These are phyloP conservation scores for Leccinum brunneo-olivaceum DNA, from an alignment of 1,284 basidiomycete species.

Conservation along the genomic window DNA sequence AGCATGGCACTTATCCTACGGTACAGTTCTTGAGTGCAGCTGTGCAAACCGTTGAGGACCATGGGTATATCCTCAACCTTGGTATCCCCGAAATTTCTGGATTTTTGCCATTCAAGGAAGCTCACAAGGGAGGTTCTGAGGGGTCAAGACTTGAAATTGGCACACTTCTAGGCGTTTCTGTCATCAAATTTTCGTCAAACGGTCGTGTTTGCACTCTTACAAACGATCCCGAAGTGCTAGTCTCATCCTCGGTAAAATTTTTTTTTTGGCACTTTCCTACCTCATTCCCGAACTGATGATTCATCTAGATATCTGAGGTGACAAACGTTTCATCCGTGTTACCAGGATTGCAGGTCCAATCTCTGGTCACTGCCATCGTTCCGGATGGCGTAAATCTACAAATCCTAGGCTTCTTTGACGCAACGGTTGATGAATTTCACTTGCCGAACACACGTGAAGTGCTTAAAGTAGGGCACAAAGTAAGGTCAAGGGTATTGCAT, in stretches of 20 bases:
- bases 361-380: slow-evolving; percentile 76
- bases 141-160: slow-evolving; percentile 56
- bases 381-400: slow-evolving; percentile 83
- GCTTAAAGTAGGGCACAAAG: slow-evolving; percentile 79
- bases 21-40: slow-evolving; percentile 66
- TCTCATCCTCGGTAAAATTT: slow-evolving; percentile 45
- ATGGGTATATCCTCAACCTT: slow-evolving; percentile 88
- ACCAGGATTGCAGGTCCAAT: slow-evolving; percentile 83
- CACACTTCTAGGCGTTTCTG: slow-evolving; percentile 56
- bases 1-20: slow-evolving; percentile 3
- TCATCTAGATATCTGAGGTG: slow-evolving; percentile 66
- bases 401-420: slow-evolving; percentile 90
- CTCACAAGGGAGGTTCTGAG: slow-evolving; percentile 37
- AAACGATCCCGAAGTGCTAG: slow-evolving; percentile 42
- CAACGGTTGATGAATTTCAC: slow-evolving; percentile 84
- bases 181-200: slow-evolving; percentile 62
- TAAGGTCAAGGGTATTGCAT: slow-evolving; percentile 87
- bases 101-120: slow-evolving; percentile 73
- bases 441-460: slow-evolving; percentile 47
- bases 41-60: slow-evolving; percentile 86
- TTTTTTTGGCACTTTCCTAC: slow-evolving; percentile 10
- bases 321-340: slow-evolving; percentile 76
- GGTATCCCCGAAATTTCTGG: slow-evolving; percentile 74
- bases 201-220: slow-evolving; percentile 64
- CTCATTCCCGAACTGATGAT: slow-evolving; percentile 10